Conservation (phyloP, 345 rosid genomes). For the Hypericum perforatum region DNA sequence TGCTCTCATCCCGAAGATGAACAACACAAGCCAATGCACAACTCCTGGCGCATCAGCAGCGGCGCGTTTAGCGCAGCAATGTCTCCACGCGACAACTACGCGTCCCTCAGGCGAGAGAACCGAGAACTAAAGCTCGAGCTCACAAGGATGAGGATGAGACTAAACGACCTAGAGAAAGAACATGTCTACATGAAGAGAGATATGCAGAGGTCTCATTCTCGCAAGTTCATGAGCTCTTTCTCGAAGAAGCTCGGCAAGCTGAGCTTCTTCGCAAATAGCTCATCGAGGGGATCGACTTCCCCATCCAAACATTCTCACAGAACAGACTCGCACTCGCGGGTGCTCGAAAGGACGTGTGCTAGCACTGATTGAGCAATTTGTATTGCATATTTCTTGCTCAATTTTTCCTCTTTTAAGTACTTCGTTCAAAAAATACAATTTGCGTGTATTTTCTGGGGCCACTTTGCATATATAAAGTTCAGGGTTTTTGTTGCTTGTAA, state of each 20-base stretch:
- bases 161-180: conserved; percentile 89
- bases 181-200: conserved; percentile 96
- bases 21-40: conserved; percentile 45
- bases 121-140: conserved; percentile 91
- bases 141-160: conserved; percentile 80
- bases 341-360: conserved; percentile 68
- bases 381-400: conserved; percentile 1
- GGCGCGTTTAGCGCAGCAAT: conserved; percentile 94
- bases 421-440: too few relatives aligned
- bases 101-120: conserved; percentile 88
- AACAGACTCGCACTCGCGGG: conserved; percentile 74
- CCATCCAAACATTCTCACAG: conserved; percentile 79
- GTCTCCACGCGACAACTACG: conserved; percentile 95
- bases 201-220: conserved; percentile 82
- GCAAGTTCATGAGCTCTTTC: conserved; percentile 75
- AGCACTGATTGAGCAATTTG: conserved; percentile 44
- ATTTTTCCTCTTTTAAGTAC: too few relatives aligned
- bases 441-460: too few relatives aligned
- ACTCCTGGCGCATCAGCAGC: conserved; percentile 84
- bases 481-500: too few relatives aligned
- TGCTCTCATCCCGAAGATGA: conserved; percentile 61
- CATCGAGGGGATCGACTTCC: conserved; percentile 87
- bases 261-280: conserved; percentile 67
- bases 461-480: too few relatives aligned
- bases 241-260: conserved; percentile 79